These are phyloP conservation scores for Mortierella sp. DNA, from an alignment of 371 early-diverging fungal species.

Conservation along the genomic window DNA sequence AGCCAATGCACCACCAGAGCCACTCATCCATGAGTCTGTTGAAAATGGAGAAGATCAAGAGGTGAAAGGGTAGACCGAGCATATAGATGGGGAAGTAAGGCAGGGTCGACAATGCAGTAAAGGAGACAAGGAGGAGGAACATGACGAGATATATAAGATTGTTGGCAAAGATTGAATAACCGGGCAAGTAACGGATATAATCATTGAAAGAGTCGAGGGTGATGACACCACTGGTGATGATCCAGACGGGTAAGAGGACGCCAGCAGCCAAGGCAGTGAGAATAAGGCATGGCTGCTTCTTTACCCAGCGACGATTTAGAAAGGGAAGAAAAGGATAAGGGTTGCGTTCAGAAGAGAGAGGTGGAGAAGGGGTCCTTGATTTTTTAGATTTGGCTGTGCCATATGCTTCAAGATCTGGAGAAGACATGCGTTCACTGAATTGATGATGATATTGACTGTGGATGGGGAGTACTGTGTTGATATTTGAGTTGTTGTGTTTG, in stretches of 20 bases:
- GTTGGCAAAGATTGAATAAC: conserved; percentile 50
- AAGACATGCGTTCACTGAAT: conserved; percentile 2
- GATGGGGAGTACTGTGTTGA: conserved; percentile 2
- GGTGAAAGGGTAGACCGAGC: conserved; percentile 50
- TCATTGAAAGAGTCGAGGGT: conserved; percentile 51
- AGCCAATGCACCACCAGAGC: conserved; percentile 41
- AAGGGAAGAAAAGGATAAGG: conserved; percentile 2
- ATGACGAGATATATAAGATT: conserved; percentile 51
- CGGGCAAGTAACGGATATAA: conserved; percentile 42
- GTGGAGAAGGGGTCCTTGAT: conserved; percentile 36
- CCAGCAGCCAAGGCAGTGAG: conserved; percentile 12
- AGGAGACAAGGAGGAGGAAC: conserved; percentile 47
- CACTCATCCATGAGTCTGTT: conserved; percentile 41
- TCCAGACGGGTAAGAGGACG: conserved; percentile 33
- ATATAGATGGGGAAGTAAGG: conserved; percentile 32
- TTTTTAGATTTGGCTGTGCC: conserved; percentile 19
- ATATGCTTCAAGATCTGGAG: conserved; percentile 26
- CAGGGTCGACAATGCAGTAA: conserved; percentile 28
- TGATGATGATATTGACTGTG: conserved; percentile 13
- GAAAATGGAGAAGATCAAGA: conserved; percentile 50
- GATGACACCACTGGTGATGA: conserved; percentile 33
- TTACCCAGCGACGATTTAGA: conserved; percentile 15
- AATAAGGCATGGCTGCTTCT: conserved; percentile 29
- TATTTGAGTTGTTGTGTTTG: background rate
- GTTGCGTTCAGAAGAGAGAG: conserved; percentile 17